These are phyloP conservation scores for Pelargonium fulgidum DNA, from an alignment of 441 rosid species.

Conservation along the genomic window DNA sequence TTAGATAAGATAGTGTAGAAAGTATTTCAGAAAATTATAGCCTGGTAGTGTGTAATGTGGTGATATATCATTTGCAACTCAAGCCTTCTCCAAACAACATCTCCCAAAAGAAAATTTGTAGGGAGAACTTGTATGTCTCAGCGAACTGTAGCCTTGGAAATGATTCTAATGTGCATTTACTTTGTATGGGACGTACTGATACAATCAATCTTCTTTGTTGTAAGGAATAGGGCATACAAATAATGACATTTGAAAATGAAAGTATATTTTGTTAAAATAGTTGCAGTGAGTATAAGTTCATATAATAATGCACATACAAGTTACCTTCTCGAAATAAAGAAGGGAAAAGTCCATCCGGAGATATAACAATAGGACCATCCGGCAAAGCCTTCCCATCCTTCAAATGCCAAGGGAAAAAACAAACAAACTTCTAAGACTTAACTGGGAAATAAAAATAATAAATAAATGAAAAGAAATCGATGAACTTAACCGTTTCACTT, in stretches of 20 bases:
- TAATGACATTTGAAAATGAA: neutral
- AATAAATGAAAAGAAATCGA: neutral
- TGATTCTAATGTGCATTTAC: neutral
- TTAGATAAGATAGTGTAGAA: neutral
- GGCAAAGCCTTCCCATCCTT: constrained; percentile 95
- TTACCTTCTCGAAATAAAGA: constrained; percentile 91
- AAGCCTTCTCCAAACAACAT: neutral
- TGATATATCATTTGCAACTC: neutral
- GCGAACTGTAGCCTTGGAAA: neutral
- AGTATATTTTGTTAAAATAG: neutral
- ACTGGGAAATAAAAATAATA: neutral
- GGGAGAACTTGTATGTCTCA: neutral
- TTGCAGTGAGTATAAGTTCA: neutral
- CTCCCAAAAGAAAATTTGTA: neutral
- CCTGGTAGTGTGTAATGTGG: neutral
- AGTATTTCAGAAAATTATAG: neutral
- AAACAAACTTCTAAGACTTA: constrained; percentile 13
- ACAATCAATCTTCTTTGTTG: neutral
- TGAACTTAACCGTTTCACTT: constrained; percentile 9
- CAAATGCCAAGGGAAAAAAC: constrained; percentile 9
- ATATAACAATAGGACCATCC: constrained; percentile 93
- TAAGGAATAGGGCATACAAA: neutral
- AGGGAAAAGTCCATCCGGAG: constrained; percentile 97
- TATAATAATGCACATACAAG: neutral
- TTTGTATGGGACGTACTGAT: neutral